These are phyloP conservation scores for Wickerhamomyces xylosicus DNA, from an alignment of 805 yeast species.

Conservation along the genomic window DNA sequence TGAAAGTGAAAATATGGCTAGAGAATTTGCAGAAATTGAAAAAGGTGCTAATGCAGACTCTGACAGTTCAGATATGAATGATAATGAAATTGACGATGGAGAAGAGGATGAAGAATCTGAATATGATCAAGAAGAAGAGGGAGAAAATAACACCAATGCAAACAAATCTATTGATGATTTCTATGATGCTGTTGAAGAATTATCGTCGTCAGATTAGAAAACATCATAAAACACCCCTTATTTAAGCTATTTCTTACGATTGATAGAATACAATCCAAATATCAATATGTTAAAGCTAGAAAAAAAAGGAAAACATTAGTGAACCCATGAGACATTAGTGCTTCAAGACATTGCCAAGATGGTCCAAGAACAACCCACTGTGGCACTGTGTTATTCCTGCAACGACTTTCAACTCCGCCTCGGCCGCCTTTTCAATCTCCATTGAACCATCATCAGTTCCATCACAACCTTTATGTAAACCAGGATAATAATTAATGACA, in stretches of 20 bases:
- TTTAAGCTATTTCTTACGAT: too few relatives aligned
- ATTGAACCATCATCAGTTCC: conserved; percentile 3
- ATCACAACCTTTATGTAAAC: conserved; percentile 8
- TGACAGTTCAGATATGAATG: too few relatives aligned
- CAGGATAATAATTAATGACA: conserved; percentile 21
- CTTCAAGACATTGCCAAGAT: neutral
- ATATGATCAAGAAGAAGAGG: too few relatives aligned
- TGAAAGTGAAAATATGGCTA: too few relatives aligned
- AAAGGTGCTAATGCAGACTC: too few relatives aligned
- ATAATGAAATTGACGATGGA: too few relatives aligned
- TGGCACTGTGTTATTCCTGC: conserved; percentile 5
- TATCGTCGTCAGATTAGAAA: neutral
- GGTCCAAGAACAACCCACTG: conserved; percentile 5
- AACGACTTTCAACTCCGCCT: conserved; percentile 11
- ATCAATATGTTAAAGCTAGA: too few relatives aligned
- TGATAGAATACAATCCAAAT: too few relatives aligned
- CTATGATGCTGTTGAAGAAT: neutral
- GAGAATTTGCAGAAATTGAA: too few relatives aligned
- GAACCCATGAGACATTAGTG: neutral
- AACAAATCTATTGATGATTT: neutral
- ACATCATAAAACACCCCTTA: too few relatives aligned
- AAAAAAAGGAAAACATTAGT: neutral
- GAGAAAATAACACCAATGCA: too few relatives aligned
- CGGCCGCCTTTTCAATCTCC: conserved; percentile 10
- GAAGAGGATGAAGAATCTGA: neutral